Evolutionary conservation across 1,284 basidiomycete genomes (phyloP), one percentile per base, ranked within the genome.

Genomic region (Ganoderma boninense): DNA sequence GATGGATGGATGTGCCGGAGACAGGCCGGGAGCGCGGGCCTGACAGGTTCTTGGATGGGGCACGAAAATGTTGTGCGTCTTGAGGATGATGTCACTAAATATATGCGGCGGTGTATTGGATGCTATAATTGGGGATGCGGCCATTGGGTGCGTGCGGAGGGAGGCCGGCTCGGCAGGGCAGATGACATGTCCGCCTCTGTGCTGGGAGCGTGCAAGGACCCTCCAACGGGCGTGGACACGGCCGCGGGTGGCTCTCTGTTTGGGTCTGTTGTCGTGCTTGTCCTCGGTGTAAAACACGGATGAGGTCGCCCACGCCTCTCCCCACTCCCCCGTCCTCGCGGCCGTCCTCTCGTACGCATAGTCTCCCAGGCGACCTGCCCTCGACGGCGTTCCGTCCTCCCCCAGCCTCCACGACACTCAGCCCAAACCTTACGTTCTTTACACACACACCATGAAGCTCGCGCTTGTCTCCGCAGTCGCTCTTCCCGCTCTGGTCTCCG

Each of bases 401-500:
- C n/a, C 44, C 18, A 54, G 60, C 23, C 61, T 43, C 23, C 57
- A 61, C 42, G 32, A 40, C 11, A n/a, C 62, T 46, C 63, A 69
- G 62, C 35, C 57, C 66, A 62, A 43, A 46, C 64, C 65, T 65
- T 62, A 67, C 76, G 71, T 61, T 77, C 76, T 69, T 77, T 77
- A 70, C 68, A 35, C 40, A 64, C 70, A 73, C 67, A 73, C 68
- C 76, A 86, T 86, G 85, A 85, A 80, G 78, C 69, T 78, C 68
- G 68, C 73, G 56, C 54, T 77, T 52, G 65, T 83, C 68, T 78
- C 79, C 57, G 74, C 80, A 69, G 73, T 81, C 71, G 78, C 78
- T 70, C 70, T 82, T 69, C 79, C 82, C 23, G 74, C 74, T 73
- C 66, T 80, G 38, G 80, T 74, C 59, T 74, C 78, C 44, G 81